These are phyloP conservation scores for Quercus phellos DNA, from an alignment of 331 rosid species.

Conservation along the genomic window DNA sequence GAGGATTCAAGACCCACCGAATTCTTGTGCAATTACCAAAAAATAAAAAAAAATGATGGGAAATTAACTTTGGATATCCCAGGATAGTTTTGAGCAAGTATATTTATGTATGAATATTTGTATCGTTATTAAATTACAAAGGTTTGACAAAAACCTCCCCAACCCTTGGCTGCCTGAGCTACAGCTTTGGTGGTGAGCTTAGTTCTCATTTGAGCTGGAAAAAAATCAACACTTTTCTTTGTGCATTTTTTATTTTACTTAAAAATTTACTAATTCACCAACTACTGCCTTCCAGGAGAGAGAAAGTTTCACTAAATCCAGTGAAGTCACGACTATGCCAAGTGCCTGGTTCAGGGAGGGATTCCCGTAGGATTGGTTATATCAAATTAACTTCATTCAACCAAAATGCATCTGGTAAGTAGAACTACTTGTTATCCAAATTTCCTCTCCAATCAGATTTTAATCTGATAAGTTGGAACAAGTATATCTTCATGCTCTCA, in stretches of 20 bases:
- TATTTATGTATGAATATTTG: background rate
- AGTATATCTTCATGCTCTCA: too few relatives aligned
- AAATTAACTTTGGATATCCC: background rate
- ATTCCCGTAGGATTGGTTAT: slow-evolving; percentile 70
- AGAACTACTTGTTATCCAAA: slow-evolving; percentile 2
- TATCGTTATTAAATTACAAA: background rate
- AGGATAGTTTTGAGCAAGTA: slow-evolving; percentile 16
- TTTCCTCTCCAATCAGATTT: background rate
- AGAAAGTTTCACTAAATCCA: slow-evolving; percentile 82
- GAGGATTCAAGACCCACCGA: too few relatives aligned
- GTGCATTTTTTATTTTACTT: background rate
- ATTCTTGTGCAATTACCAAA: too few relatives aligned
- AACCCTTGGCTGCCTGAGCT: background rate
- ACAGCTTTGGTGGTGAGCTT: background rate
- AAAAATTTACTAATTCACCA: background rate
- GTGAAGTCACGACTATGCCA: slow-evolving; percentile 84
- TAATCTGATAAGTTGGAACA: background rate
- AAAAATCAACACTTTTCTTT: background rate
- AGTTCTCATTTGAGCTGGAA: background rate
- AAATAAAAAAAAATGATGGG: too few relatives aligned
- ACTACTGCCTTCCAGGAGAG: slow-evolving; percentile 61
- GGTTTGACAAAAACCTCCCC: background rate
- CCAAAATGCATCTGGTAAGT: slow-evolving; percentile 84
- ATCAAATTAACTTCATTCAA: slow-evolving; percentile 82
- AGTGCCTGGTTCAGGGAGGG: slow-evolving; percentile 61